Conservation (phyloP, 2,329 filamentous ascomycete genomes). For the Fusarium sterilihyphosum region DNA sequence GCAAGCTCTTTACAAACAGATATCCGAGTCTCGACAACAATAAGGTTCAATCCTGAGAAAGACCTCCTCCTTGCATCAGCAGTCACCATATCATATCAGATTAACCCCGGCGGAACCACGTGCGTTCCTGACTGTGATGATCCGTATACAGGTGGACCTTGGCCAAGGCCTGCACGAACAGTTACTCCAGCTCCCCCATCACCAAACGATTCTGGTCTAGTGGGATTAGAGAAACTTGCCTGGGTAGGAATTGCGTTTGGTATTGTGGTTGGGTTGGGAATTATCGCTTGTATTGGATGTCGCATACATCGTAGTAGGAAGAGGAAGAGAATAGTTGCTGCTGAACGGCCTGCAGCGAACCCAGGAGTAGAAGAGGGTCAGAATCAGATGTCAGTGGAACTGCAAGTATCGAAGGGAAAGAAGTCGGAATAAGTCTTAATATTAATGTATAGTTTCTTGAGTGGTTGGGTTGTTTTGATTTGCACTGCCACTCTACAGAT, state of each 20-base stretch:
- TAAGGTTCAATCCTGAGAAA: not conserved
- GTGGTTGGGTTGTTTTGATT: not conserved
- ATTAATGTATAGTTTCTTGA: not conserved
- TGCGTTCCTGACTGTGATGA: not conserved
- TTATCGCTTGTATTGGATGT: not conserved
- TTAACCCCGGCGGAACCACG: not conserved
- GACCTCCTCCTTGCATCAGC: not conserved
- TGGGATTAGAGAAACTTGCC: not conserved
- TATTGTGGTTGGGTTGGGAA: rapidly evolving
- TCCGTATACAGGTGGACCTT: not conserved
- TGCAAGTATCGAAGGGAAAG: not conserved
- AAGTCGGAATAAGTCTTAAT: not conserved
- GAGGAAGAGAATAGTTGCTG: not conserved
- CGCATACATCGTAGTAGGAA: not conserved
- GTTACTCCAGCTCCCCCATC: not conserved
- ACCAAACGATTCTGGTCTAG: not conserved
- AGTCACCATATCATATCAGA: not conserved
- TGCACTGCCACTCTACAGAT: not conserved
- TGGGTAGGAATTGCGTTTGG: not conserved
- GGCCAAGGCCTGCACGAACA: not conserved
- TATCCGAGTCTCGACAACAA: not conserved
- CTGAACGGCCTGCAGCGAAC: not conserved
- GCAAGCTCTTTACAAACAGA: not conserved
- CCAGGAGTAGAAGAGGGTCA: not conserved
- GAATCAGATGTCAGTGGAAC: rapidly evolving